Evolutionary conservation across 2,329 filamentous ascomycete species (phyloP), one percentile per base, ranked within the genome.

Genomic region (Penicillium fuscoglaucum): DNA sequence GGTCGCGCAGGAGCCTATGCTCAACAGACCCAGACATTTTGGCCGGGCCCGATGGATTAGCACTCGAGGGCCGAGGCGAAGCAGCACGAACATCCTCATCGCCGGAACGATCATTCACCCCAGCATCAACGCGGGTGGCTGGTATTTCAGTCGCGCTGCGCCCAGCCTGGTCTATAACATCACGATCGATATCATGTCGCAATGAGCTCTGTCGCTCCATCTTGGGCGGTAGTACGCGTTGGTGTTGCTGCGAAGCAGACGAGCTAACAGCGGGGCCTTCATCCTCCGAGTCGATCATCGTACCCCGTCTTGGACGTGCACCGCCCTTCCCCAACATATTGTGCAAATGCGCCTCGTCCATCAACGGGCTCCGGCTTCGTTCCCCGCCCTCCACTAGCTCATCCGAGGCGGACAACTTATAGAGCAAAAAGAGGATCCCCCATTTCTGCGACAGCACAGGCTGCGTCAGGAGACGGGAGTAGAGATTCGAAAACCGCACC

Each of bases 371-470:
- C 31, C 76, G 67, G 55, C 68, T 70, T 13, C 69, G 56, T 37
- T 62, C 70, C 45, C 64, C 70, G 4, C 67, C 69, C 17, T 70
- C 69, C 28, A 31, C 31, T 21, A 55, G 35, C 41, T 61, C 65
- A 31, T 68, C 66, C 49, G 84, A 86, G 70, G 93, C 90, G 61
- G 90, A 87, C 48, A 97, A 84, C 68, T 91, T 87, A 73, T 95
- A 90, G 43, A 99, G 84, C 43, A 99, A 86, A 73, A 96, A 96
- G 21, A 99, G 82, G 64, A 99, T 97, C 3, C 90, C 91, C 92
- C 93, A 98, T 83, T 99, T 99, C 75, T 96, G 90, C 69, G 90
- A 90, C 45, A 99, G 83, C 6, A 98, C 93, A 0, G 93, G 93
- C 64, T 97, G 87, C n/a, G 91, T 90, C 28, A 97, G 82, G 19